Base-by-base conservation (phyloP, 306 rosid genomes). In the Benincasa hispida region DNA sequence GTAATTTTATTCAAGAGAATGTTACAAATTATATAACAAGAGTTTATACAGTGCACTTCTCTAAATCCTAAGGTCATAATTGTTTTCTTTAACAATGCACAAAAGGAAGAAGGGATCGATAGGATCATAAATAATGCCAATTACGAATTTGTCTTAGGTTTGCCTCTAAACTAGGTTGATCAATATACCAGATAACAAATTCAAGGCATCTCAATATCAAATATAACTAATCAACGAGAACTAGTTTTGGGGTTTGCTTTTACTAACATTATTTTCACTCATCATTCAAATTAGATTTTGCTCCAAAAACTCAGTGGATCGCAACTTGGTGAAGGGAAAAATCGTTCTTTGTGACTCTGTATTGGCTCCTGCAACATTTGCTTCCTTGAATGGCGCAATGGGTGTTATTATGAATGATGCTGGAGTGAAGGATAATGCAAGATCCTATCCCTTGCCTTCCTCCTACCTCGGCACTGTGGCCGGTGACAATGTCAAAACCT, bases 301-400 rank as follows among this genome's bases (percentile, higher is more conserved):
- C 59, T 0, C 0, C 0, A 1, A 4, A 28, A 32, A 57, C 22
- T 4, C 87, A 6, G 42, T 90, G 61, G 83, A 86, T 37, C 8
- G 25, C 24, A 42, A 77, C 6, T 65, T 78, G 56, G 42, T 86
- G 42, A 77, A 60, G 35, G 95, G 86, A 8, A 88, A 86, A 47
- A 86, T 90, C n/a, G 77, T 90, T 70, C 6, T 90, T 2, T 90
- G 95, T 22, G 85, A 82, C 2, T 21, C 39, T 6, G 0, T n/a
- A 9, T 2, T 21, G 8, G 0, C 2, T 0, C 1, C 4, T 0
- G 27, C 13, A 3, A 2, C 4, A 0, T 62, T 77, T 1, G 80
- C 76, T 0, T 0, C 45, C 1, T 39, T 22, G 0, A 76, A 62
- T 0, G 86, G 83, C 5, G 91, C 87, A 0, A 76, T 6, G 9